Percentiles rank a stretch among this genome's conserved stretches.
These are phyloP conservation scores for Elymus sibiricus DNA, from an alignment of 176 grass and related monocot species.

Conservation along the genomic window DNA sequence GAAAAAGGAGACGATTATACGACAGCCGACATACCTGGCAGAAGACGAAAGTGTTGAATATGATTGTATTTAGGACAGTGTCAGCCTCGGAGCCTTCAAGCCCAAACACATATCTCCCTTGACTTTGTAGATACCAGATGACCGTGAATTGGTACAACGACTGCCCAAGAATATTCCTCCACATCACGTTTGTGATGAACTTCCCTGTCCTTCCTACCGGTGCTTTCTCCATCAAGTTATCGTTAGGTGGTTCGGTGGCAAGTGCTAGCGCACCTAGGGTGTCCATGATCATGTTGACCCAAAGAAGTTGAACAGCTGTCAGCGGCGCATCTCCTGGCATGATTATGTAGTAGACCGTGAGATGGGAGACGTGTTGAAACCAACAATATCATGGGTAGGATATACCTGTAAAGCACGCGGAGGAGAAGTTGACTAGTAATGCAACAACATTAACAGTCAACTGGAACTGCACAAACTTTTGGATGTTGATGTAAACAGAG, in stretches of 20 bases:
- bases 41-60: constrained; percentile 96
- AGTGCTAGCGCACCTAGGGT: constrained; percentile 88
- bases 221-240: constrained; percentile 69
- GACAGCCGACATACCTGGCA: constrained; percentile 61
- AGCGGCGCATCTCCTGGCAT: constrained; percentile 73
- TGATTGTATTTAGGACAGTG: constrained; percentile 77
- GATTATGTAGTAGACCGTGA: background rate
- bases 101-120: constrained; percentile 63
- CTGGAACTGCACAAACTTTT: constrained; percentile 98
- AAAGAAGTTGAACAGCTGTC: constrained; percentile 88
- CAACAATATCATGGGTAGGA: background rate
- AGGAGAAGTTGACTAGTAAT: constrained; percentile 80
- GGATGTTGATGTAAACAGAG: constrained; percentile 87
- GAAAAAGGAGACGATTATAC: background rate
- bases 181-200: constrained; percentile 86
- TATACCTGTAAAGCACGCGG: constrained; percentile 77
- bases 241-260: constrained; percentile 81
- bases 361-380: background rate
- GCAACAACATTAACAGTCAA: constrained; percentile 86
- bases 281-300: constrained; percentile 99
- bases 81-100: constrained; percentile 50
- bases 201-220: constrained; percentile 76
- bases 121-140: constrained; percentile 84
- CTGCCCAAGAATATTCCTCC: constrained; percentile 89
- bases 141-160: constrained; percentile 65